phyloP scores from a whole-genome alignment of 768 basidiomycete species.

The Baorangia bicolor region DNA sequence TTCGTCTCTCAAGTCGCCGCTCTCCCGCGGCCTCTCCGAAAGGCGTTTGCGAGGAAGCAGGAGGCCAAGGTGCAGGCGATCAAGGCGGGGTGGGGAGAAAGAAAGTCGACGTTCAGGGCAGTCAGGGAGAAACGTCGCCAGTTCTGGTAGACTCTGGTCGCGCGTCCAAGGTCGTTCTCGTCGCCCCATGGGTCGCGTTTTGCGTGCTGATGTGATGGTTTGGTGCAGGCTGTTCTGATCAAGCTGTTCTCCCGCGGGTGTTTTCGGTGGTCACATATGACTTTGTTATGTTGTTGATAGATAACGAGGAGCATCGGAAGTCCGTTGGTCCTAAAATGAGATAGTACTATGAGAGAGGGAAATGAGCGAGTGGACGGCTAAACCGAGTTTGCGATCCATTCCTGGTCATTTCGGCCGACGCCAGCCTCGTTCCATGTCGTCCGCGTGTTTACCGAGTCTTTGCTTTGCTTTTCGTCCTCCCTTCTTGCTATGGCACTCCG shows the following conservation, averaged over 20 bases:
- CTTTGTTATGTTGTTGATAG: neutral
- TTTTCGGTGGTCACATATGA: too few relatives aligned
- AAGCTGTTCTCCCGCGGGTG: too few relatives aligned
- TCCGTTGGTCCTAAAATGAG: neutral
- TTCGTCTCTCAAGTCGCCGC: conserved; percentile 69
- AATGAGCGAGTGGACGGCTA: too few relatives aligned
- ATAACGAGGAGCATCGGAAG: neutral
- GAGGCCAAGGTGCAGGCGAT: conserved; percentile 47
- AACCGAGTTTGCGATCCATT: too few relatives aligned
- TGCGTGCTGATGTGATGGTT: neutral
- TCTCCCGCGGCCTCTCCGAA: conserved; percentile 51
- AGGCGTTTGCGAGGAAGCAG: conserved; percentile 40
- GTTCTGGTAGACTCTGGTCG: conserved; percentile 66
- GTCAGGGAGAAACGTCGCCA: conserved; percentile 65
- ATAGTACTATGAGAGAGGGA: neutral
- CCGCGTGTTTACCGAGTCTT: too few relatives aligned
- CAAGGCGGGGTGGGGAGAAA: conserved; percentile 69
- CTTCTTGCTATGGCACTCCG: conserved; percentile 9
- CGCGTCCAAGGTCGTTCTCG: conserved; percentile 15
- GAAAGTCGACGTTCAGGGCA: conserved; percentile 58
- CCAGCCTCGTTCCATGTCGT: too few relatives aligned
- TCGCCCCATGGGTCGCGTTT: neutral
- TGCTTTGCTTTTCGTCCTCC: too few relatives aligned
- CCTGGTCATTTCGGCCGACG: too few relatives aligned
- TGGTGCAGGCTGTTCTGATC: neutral